Base-by-base conservation (phyloP, 805 yeast species). In the Wickerhamiella alocasiicola region DNA sequence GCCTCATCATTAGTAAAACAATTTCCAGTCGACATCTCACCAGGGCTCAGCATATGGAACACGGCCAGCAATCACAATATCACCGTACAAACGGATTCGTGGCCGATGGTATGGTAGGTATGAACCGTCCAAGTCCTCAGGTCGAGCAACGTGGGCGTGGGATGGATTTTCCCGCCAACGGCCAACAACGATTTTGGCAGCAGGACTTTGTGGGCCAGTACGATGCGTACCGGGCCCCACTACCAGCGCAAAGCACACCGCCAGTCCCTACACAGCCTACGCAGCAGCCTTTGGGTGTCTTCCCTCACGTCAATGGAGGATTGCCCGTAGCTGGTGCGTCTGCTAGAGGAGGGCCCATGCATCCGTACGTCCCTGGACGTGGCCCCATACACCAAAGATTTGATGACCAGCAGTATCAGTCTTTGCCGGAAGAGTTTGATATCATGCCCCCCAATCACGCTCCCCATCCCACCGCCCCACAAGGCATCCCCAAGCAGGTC, bases 161-260 rank as follows among this genome's bases (percentile, higher is more conserved):
- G 18, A 19, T 32, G 36, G 36, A 32, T 32, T 32, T 32, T 19
- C 24, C 5, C 27, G 13, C 18, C 36, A 32, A 21, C 26, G 36
- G 36, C 19, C 39, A 36, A 20, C 38, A 35, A 25, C 39, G 39
- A 21, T 36, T 24, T 24, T 36, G 39, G 39, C 39, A 36, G 31
- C 39, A 36, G 27, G 32, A 36, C 17, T 32, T 20, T 21, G 20
- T 17, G 4, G 20, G 18, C n/a, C 32, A 27, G 15, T 36, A 36
- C 15, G 39, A 36, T 16, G 28, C 28, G 31, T 36, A 36, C 28
- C 15, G 39, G 28, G 19, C 16, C 16, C 26, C 6, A 12, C 4
- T 32, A 9, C 36, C 36, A 3, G 25, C 24, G 16, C 33, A 30
- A 11, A n/a, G n/a, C n/a, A n/a, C n/a, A n/a, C n/a, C n/a, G n/a